phyloP scores from a whole-genome alignment of 2,329 filamentous ascomycete species.

The Penicillium corylophilum region DNA sequence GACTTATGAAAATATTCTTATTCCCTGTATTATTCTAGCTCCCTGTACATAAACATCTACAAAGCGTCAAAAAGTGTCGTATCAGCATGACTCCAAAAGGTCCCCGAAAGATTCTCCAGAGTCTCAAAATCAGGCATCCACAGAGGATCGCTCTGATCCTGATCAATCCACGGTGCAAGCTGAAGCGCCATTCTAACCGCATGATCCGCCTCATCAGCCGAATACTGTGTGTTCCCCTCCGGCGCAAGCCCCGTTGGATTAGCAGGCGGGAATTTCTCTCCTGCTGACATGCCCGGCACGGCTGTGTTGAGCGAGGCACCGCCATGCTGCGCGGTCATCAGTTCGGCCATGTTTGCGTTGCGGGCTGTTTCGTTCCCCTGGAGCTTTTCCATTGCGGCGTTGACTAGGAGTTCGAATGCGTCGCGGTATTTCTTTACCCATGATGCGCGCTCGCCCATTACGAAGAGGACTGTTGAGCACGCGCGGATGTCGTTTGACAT shows the following conservation, averaged over 20 bases:
- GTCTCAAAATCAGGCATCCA: slow-evolving; percentile 44
- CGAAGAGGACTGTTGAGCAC: slow-evolving; percentile 50
- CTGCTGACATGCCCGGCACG: slow-evolving; percentile 16
- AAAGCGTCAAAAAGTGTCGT: slow-evolving; percentile 30
- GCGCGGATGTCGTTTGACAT: slow-evolving; percentile 52
- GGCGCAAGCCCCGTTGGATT: slow-evolving; percentile 11
- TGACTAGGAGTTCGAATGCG: slow-evolving; percentile 49
- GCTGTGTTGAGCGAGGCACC: slow-evolving; percentile 11
- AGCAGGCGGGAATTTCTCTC: slow-evolving; percentile 14
- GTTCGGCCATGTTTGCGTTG: slow-evolving; percentile 39
- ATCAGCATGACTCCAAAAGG: slow-evolving; percentile 31
- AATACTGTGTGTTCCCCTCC: slow-evolving; percentile 13
- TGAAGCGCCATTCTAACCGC: slow-evolving; percentile 41
- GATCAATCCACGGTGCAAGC: slow-evolving; percentile 42
- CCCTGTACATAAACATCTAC: slow-evolving; percentile 9
- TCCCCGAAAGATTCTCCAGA: slow-evolving; percentile 31
- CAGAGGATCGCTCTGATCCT: slow-evolving; percentile 34
- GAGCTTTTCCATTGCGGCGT: slow-evolving; percentile 49
- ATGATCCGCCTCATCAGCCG: slow-evolving; percentile 29
- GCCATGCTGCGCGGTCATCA: slow-evolving; percentile 40
- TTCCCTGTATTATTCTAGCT: neutral
- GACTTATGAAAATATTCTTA: slow-evolving; percentile 1
- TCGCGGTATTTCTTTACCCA: slow-evolving; percentile 52
- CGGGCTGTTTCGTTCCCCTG: slow-evolving; percentile 38
- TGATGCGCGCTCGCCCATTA: slow-evolving; percentile 51